Base-by-base conservation (phyloP, 768 basidiomycete genomes). In the Hygrocybe coccinea region DNA sequence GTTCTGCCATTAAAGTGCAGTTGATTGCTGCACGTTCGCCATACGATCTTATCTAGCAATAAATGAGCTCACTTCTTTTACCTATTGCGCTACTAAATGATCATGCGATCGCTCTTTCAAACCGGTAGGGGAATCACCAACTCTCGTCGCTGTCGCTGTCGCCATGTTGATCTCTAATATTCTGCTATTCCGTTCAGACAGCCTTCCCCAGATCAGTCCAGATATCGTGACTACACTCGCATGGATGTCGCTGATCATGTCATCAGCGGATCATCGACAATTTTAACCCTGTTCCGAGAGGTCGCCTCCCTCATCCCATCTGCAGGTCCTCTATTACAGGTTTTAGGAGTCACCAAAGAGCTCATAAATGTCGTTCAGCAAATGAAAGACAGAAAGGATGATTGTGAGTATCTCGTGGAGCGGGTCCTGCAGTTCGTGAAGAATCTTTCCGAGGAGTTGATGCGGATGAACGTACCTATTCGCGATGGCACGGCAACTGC, bases 221-320 rank as follows among this genome's bases (percentile, higher is more conserved):
- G n/a, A n/a, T 0, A 87, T 89, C 0, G 91, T 93, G 92, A 92
- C 93, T 71, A 94, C 93, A 0, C 86, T 91, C 0, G 92, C 92
- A 62, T 97, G 84, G 25, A n/a, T 24, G 5, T 5, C 36, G 38
- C 5, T 22, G 25, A 34, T 36, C 4, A 50, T 22, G 33, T 36
- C n/a, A 7, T 50, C 17, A 33, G 25, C 15, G 34, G 25, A 50
- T 33, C 49, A 3, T 22, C n/a, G 11, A 50, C 49, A 33, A 33
- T 50, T 36, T 19, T 50, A 10, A 36, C 49, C 5, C 22, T 50
- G 10, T 50, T 50, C 49, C 24, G 34, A 50, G 49, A 50, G 9
- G 49, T 50, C 2, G 24, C 49, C 25, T 15, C n/a, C 25, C 49
- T 50, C 35, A 36, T 50, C 3, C 49, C 49, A 19, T 15, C 24